These are phyloP conservation scores for Lentinula sp. DNA, from an alignment of 768 basidiomycete genomes.

Conservation along the genomic window DNA sequence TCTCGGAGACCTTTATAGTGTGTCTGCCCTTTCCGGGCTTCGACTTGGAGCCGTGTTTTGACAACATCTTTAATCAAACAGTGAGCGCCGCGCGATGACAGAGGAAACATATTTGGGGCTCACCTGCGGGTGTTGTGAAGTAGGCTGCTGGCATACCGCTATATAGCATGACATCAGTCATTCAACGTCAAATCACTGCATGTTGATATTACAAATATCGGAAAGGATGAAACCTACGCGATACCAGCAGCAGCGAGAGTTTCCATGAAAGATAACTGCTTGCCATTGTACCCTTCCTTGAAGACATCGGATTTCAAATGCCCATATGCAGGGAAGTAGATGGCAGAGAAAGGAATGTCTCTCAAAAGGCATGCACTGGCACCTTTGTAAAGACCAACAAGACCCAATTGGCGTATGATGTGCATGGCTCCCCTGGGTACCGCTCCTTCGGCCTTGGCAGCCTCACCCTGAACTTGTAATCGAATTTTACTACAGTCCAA, in stretches of 20 bases:
- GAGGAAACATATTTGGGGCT: constrained; percentile 12
- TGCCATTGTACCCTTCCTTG: constrained; percentile 93
- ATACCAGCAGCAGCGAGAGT: constrained; percentile 78
- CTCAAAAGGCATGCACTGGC: constrained; percentile 89
- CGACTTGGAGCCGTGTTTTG: constrained; percentile 94
- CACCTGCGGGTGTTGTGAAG: constrained; percentile 86
- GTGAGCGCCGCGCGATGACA: constrained; percentile 12
- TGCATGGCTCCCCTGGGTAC: constrained; percentile 83
- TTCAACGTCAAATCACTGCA: constrained; percentile 13
- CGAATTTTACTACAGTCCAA: constrained; percentile 70
- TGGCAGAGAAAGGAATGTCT: constrained; percentile 96
- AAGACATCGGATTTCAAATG: constrained; percentile 93
- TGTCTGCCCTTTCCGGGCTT: constrained; percentile 86
- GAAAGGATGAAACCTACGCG: constrained; percentile 48
- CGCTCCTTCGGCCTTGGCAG: constrained; percentile 79
- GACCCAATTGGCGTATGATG: constrained; percentile 88
- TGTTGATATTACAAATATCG: constrained; percentile 2
- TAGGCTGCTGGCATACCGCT: constrained; percentile 99
- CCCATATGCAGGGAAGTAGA: constrained; percentile 84
- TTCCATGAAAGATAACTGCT: constrained; percentile 86
- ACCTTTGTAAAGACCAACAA: constrained; percentile 91
- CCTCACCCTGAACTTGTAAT: constrained; percentile 92
- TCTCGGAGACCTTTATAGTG: constrained; percentile 86
- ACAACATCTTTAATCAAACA: constrained; percentile 67
- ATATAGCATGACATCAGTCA: constrained; percentile 25